phyloP scores from a whole-genome alignment of 2,329 filamentous ascomycete genomes.

The Lasiodiplodia sp. region DNA sequence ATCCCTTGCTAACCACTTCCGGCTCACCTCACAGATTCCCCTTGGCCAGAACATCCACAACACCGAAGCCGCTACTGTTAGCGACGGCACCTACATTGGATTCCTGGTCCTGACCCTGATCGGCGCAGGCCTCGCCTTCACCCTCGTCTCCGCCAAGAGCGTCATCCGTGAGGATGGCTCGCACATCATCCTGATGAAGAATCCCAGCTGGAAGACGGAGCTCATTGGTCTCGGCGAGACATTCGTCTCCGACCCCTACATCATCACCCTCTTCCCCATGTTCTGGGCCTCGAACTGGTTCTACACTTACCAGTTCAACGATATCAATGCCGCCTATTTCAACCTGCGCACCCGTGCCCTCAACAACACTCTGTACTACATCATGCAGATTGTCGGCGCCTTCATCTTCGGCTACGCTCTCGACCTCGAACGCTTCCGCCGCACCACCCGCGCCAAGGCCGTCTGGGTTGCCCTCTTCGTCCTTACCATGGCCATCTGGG shows the following conservation, averaged over 20 bases:
- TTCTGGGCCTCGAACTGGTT: constrained; percentile 83
- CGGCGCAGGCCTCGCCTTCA: constrained; percentile 73
- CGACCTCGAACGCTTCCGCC: constrained; percentile 64
- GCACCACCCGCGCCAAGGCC: constrained; percentile 71
- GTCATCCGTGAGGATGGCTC: constrained; percentile 80
- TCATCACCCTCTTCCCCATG: constrained; percentile 78
- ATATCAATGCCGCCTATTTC: constrained; percentile 74
- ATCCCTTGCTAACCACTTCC: constrained; percentile 28
- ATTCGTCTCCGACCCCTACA: constrained; percentile 72
- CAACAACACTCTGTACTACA: constrained; percentile 81
- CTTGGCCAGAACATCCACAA: constrained; percentile 74
- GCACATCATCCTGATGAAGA: constrained; percentile 85
- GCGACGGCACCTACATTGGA: constrained; percentile 84
- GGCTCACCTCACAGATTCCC: constrained; percentile 61
- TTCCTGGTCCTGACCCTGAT: constrained; percentile 84
- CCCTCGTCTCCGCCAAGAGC: constrained; percentile 73
- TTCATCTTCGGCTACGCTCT: constrained; percentile 75
- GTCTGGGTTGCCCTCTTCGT: constrained; percentile 68
- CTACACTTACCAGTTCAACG: constrained; percentile 81
- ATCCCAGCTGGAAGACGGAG: constrained; percentile 85
- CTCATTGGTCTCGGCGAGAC: constrained; percentile 78
- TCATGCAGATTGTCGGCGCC: constrained; percentile 79
- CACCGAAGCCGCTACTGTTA: constrained; percentile 60
- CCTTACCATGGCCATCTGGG: constrained; percentile 81
- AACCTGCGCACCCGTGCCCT: constrained; percentile 77